A percentile compares a stretch with the other conserved stretches of the same genome.
Evolutionary conservation across 495 filamentous ascomycete genomes (phyloP).

Genomic region (Xylaria castorea): DNA sequence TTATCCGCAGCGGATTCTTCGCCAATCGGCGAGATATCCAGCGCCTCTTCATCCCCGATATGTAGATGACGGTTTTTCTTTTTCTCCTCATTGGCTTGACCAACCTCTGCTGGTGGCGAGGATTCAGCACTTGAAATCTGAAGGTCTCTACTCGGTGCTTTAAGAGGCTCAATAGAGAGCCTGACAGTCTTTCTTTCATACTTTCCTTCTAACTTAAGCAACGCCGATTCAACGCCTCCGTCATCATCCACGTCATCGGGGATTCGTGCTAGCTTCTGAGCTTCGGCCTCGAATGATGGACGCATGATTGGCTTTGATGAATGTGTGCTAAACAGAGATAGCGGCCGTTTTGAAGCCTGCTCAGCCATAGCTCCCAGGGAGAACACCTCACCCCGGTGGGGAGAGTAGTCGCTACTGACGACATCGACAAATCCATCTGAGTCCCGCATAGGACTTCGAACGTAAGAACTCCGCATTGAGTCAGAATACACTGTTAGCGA

Average conservation of each 20-base stretch:
- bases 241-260: slow-evolving; percentile 83
- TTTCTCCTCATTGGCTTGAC: slow-evolving; percentile 49
- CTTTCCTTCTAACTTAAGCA: slow-evolving; percentile 92
- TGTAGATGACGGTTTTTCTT: slow-evolving; percentile 55
- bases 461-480: slow-evolving; percentile 69
- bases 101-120: slow-evolving; percentile 28
- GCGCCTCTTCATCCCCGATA: slow-evolving; percentile 46
- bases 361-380: slow-evolving; percentile 66
- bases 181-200: slow-evolving; percentile 63
- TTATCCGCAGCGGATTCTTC: slow-evolving; percentile 20
- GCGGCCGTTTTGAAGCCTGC: slow-evolving; percentile 47
- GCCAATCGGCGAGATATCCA: slow-evolving; percentile 31
- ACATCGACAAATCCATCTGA: slow-evolving; percentile 54
- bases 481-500: slow-evolving; percentile 74
- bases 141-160: slow-evolving; percentile 29
- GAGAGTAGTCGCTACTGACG: slow-evolving; percentile 49
- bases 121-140: slow-evolving; percentile 24
- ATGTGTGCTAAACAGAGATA: slow-evolving; percentile 75
- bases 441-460: slow-evolving; percentile 47
- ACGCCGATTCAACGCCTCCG: slow-evolving; percentile 90
- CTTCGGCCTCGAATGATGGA: slow-evolving; percentile 88
- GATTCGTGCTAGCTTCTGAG: slow-evolving; percentile 85
- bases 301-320: slow-evolving; percentile 78
- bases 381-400: slow-evolving; percentile 50
- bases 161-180: slow-evolving; percentile 48